These are phyloP conservation scores for Breviolum minutum DNA, from an alignment of 73 alveolate species.

Conservation along the genomic window DNA sequence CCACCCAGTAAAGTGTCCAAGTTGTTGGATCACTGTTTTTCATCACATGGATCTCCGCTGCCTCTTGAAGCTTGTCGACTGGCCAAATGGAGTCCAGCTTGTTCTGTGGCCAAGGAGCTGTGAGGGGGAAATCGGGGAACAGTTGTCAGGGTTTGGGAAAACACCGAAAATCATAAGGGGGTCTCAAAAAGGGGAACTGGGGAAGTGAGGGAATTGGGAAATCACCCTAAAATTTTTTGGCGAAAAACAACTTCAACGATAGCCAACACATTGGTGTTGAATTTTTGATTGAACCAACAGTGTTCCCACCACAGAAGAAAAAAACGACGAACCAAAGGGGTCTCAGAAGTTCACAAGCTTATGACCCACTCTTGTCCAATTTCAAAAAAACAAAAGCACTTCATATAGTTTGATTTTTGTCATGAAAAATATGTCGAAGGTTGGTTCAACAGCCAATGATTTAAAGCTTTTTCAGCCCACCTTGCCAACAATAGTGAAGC, in stretches of 20 bases:
- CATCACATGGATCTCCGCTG: background rate
- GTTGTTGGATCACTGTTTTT: background rate
- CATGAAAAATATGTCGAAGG: too few species aligned
- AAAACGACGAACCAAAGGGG: too few species aligned
- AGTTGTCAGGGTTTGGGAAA: background rate
- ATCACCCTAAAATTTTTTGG: background rate
- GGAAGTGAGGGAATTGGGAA: background rate
- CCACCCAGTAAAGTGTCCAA: background rate
- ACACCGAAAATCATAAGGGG: background rate
- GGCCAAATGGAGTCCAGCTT: constrained; percentile 69
- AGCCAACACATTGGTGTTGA: background rate
- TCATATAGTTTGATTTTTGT: too few species aligned
- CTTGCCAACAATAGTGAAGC: constrained; percentile 56
- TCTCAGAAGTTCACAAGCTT: too few species aligned
- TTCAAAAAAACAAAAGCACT: too few species aligned
- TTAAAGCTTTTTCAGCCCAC: background rate
- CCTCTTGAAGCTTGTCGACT: constrained; percentile 51
- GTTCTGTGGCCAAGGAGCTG: constrained; percentile 16
- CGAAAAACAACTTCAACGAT: background rate
- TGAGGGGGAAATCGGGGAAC: background rate
- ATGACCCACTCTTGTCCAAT: too few species aligned
- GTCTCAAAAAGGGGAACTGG: background rate
- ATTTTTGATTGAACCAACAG: background rate
- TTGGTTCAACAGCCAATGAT: too few species aligned
- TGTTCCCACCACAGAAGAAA: background rate